Conservation (phyloP, 2,329 filamentous ascomycete species). For the Delphinella strobiligena region DNA sequence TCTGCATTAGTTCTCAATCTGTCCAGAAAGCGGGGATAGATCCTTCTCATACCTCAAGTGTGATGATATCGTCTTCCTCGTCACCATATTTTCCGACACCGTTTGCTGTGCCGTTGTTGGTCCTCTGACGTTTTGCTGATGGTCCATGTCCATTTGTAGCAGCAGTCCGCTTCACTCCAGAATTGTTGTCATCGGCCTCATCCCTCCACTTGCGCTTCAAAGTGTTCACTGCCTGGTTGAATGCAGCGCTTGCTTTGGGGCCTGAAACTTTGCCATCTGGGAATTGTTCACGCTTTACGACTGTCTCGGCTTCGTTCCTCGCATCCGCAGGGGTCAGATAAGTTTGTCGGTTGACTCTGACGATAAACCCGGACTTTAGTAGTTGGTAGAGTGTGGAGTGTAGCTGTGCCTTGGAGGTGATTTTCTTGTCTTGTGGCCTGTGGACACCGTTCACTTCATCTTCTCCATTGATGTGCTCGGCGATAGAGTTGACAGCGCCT, state of each 20-base stretch:
- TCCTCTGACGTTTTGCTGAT: constrained; percentile 20
- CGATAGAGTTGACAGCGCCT: constrained; percentile 15
- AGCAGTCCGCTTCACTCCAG: constrained; percentile 14
- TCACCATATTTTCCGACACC: constrained; percentile 13
- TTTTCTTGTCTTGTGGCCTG: constrained; percentile 14
- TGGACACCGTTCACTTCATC: constrained; percentile 11
- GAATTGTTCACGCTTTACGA: constrained; percentile 45
- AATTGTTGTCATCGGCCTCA: constrained; percentile 23
- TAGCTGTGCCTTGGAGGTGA: constrained; percentile 27
- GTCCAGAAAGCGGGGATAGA: too few species aligned
- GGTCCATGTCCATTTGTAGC: constrained; percentile 9
- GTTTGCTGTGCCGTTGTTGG: constrained; percentile 20
- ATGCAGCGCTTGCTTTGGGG: constrained; percentile 53
- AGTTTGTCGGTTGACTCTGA: constrained; percentile 42
- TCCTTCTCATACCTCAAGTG: constrained; percentile 17
- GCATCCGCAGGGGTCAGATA: constrained; percentile 46
- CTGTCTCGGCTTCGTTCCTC: constrained; percentile 47
- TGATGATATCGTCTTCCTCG: constrained; percentile 16
- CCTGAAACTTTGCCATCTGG: constrained; percentile 43
- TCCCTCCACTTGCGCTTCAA: constrained; percentile 42
- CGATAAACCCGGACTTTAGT: constrained; percentile 55
- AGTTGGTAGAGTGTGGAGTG: constrained; percentile 34
- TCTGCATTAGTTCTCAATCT: constrained; percentile 10
- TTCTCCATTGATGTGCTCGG: constrained; percentile 15
- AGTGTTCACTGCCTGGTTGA: constrained; percentile 44